Evolutionary conservation across 768 basidiomycete genomes (phyloP), one percentile per base, ranked within the genome.

Genomic region (Suillus placidus): DNA sequence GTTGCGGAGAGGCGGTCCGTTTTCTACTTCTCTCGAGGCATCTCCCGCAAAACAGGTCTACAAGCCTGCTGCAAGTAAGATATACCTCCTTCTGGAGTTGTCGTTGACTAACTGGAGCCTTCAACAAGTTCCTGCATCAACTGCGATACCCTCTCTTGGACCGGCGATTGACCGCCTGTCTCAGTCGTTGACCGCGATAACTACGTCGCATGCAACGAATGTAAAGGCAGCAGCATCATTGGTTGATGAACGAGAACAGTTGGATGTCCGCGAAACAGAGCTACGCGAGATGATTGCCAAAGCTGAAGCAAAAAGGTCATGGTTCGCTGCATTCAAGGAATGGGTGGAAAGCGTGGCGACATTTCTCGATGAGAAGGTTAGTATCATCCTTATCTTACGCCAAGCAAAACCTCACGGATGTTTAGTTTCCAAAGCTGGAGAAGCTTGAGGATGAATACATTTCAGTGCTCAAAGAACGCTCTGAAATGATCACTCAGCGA

Each of bases 301-400:
- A 63, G 90, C 93, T 0, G 94, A 94, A 73, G 83, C 80, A 54
- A 94, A 95, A 77, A 80, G 92, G 57, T 87, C 87, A 20, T 95
- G 94, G 93, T 94, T 95, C 70, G 80, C 78, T 13, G 84, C 85
- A 60, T 92, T 95, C 79, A 83, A 80, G 62, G 91, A 93, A 43
- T 93, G 92, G 90, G 77, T 93, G 0, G 94, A 95, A 75, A 86
- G 85, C 66, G 85, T 95, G 8, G 94, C 91, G 5, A 84, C 85
- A n/a, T 95, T 95, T 75, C 79, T 95, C 23, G 94, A 95, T 71
- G 91, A 92, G 78, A 95, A 95, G 87, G 93, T 92, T 23, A 4
- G 77, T 66, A 56, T 56, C 52, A 35, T 57, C 20, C 42, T 26
- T 52, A 42, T 52, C 65, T n/a, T 18, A 35, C 60, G 51, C 20